Base-by-base conservation (phyloP, 2,329 filamentous ascomycete genomes). In the Microsporum ferrugineum region DNA sequence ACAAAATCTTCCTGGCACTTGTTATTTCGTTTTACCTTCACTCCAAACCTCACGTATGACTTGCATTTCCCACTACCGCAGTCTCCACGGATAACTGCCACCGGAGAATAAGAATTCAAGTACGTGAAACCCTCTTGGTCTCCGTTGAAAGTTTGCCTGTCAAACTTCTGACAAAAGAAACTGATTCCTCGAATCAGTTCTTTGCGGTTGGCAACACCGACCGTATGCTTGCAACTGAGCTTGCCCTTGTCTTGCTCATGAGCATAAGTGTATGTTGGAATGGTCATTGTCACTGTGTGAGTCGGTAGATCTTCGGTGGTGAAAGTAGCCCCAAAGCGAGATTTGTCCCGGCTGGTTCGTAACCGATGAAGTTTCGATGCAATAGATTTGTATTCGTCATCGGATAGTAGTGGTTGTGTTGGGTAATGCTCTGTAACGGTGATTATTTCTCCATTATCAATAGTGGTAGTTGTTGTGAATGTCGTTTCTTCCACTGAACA, bases 401-500 rank as follows among this genome's bases (percentile, higher is more conserved):
- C 4, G 43, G 43, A 27, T 3, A 47, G 43, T 2, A 27, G 23
- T 10, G 43, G 10, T 8, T 47, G 43, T 3, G 29, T 6, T 1
- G 43, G 43, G 43, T 29, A 47, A 27, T 29, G 6, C 23, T 47
- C 43, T 23, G 7, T 58, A 38, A 58, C 41, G 36, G 60, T 58
- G 6, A 34, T 2, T 14, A 57, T 34, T 38, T 39, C 39, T 10
- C 43, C 60, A 27, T 23, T 41, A 33, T 49, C 43, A 31, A 36
- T 17, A 27, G 60, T 61, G 27, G 36, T 61, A 14, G 55, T 49
- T 5, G 38, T 58, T 2, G 60, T 57, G 38, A 33, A 8, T 6
- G 60, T 61, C 2, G 60, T 61, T 3, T 31, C 14, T 17, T 49
- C 31, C 38, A 51, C 38, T n/a, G 51, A 56, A 17, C 51, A 56